These are phyloP conservation scores for Fennellomyces sp. DNA, from an alignment of 371 early-diverging fungal genomes.

Conservation along the genomic window DNA sequence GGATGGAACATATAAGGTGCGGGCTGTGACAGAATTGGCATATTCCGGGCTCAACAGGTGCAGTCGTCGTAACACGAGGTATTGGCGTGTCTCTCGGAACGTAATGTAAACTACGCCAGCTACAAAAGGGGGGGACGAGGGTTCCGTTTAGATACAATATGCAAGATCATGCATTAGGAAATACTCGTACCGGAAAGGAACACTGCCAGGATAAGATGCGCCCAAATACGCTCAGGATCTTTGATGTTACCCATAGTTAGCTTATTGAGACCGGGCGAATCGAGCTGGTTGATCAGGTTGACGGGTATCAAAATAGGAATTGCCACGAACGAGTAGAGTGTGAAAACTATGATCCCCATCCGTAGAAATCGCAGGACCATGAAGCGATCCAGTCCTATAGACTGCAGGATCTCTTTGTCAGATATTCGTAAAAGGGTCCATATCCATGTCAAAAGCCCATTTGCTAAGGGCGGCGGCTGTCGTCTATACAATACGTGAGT, in stretches of 20 bases:
- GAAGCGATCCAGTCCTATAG: constrained; percentile 76
- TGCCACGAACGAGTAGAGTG: constrained; percentile 57
- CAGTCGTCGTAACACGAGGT: constrained; percentile 69
- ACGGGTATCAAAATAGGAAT: constrained; percentile 71
- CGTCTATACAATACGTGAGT: constrained; percentile 30
- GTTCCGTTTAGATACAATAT: neutral
- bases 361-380: constrained; percentile 78
- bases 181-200: constrained; percentile 53
- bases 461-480: constrained; percentile 60
- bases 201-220: constrained; percentile 66
- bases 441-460: constrained; percentile 65
- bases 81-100: constrained; percentile 65
- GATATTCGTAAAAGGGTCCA: constrained; percentile 50
- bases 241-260: constrained; percentile 73
- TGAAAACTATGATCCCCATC: constrained; percentile 60
- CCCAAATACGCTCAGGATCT: constrained; percentile 60
- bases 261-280: constrained; percentile 39
- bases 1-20: constrained; percentile 67
- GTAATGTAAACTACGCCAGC: constrained; percentile 57
- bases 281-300: constrained; percentile 53
- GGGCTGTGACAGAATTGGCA: constrained; percentile 61
- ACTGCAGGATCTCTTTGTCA: constrained; percentile 61
- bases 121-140: constrained; percentile 3
- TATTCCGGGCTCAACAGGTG: constrained; percentile 63
- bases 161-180: constrained; percentile 1